phyloP scores from a whole-genome alignment of 176 grass and related monocot genomes.

The Leersia perrieri region DNA sequence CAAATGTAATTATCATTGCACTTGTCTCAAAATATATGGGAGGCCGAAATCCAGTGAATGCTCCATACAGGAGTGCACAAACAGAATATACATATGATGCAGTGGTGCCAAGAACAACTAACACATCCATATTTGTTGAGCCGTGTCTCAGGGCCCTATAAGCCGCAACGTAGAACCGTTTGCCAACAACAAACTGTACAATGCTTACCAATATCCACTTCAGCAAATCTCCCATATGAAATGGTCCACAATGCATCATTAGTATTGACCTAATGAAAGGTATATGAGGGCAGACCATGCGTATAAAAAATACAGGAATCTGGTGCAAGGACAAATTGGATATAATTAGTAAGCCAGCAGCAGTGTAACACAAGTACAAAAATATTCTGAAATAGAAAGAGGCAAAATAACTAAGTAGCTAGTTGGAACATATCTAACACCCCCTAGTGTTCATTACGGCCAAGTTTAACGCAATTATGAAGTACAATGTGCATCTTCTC shows the following conservation, averaged over 20 bases:
- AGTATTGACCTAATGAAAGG: slow-evolving; percentile 63
- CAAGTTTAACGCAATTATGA: not conserved
- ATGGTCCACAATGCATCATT: slow-evolving; percentile 70
- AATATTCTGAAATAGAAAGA: not conserved
- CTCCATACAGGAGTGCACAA: slow-evolving; percentile 71
- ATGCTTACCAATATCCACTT: slow-evolving; percentile 90
- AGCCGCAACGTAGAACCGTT: slow-evolving; percentile 75
- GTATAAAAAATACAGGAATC: slow-evolving; percentile 96
- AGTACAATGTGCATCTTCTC: not conserved
- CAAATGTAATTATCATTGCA: slow-evolving; percentile 99
- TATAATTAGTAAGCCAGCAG: slow-evolving; percentile 20
- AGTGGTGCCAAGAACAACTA: slow-evolving; percentile 91
- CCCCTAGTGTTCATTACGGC: not conserved
- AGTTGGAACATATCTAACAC: not conserved
- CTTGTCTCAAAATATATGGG: slow-evolving; percentile 99
- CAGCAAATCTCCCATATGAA: slow-evolving; percentile 71
- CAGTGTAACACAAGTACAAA: not conserved
- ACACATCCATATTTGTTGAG: slow-evolving; percentile 97
- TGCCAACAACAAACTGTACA: slow-evolving; percentile 87
- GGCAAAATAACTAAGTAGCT: slow-evolving; percentile 5
- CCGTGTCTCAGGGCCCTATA: slow-evolving; percentile 76
- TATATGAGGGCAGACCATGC: slow-evolving; percentile 81
- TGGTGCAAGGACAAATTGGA: slow-evolving; percentile 43
- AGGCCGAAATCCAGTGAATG: slow-evolving; percentile 62
- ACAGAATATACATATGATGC: slow-evolving; percentile 92